Evolutionary conservation across 1,284 basidiomycete genomes (phyloP).

Genomic region (Dichomitus squalens): DNA sequence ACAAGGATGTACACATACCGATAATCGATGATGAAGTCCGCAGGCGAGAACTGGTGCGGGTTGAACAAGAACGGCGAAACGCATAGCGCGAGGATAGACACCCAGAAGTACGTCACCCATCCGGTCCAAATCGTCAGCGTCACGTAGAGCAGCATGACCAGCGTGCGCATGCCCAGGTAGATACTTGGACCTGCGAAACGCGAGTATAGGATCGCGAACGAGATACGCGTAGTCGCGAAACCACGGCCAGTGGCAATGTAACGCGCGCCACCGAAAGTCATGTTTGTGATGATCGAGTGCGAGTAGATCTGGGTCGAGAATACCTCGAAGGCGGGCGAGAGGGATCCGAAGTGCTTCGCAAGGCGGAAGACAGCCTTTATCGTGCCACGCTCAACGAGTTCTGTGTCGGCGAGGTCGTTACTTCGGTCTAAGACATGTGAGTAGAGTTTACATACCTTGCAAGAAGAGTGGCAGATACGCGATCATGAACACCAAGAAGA

Average conservation of each 20-base stretch:
- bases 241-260: constrained; percentile 99
- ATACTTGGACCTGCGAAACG: constrained; percentile 96
- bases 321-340: constrained; percentile 95
- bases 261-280: constrained; percentile 94
- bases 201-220: constrained; percentile 92
- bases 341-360: constrained; percentile 88
- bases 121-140: constrained; percentile 88
- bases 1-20: constrained; percentile 48
- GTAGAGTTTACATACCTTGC: constrained; percentile 70
- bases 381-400: constrained; percentile 91
- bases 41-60: constrained; percentile 93
- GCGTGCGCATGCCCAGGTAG: constrained; percentile 91
- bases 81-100: constrained; percentile 85
- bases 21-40: constrained; percentile 96
- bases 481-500: constrained; percentile 97
- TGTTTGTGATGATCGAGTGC: constrained; percentile 91
- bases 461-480: constrained; percentile 92
- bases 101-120: constrained; percentile 95
- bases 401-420: constrained; percentile 42
- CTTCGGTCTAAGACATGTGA: no score
- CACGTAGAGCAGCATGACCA: constrained; percentile 90
- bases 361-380: constrained; percentile 87
- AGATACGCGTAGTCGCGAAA: constrained; percentile 92
- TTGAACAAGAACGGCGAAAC: constrained; percentile 96
- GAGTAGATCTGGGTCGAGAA: constrained; percentile 97